Conservation (phyloP, 257 asterid genomes). For the Petunia secreta region DNA sequence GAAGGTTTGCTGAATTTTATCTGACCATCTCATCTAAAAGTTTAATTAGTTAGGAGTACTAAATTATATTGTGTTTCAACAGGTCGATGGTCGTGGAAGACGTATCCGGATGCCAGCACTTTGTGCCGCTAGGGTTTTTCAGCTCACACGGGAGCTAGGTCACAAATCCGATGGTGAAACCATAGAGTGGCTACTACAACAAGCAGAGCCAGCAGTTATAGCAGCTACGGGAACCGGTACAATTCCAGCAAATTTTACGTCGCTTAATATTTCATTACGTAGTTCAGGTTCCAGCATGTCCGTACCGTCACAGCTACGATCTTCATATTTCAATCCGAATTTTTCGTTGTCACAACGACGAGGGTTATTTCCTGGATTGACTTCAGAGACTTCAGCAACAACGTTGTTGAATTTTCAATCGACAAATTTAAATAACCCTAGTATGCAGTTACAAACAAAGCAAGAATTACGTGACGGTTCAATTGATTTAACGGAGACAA, state of each 20-base stretch:
- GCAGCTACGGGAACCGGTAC: conserved; percentile 99
- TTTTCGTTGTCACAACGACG: conserved; percentile 62
- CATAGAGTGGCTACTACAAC: conserved; percentile 89
- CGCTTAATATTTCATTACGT: conserved; percentile 79
- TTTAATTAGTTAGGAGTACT: neutral
- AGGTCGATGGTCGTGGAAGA: conserved; percentile 89
- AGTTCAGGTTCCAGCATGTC: conserved; percentile 96
- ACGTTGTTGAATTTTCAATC: conserved; percentile 70
- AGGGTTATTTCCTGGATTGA: conserved; percentile 60
- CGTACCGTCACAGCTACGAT: conserved; percentile 83
- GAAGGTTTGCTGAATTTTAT: conserved; percentile 27
- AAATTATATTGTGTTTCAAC: neutral
- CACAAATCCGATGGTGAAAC: conserved; percentile 96
- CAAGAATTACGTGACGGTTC: conserved; percentile 59
- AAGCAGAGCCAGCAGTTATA: conserved; percentile 93
- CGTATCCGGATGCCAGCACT: conserved; percentile 97
- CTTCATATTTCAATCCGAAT: conserved; percentile 66
- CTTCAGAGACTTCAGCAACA: conserved; percentile 56
- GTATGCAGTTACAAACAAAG: conserved; percentile 54
- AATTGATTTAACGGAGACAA: conserved; percentile 45
- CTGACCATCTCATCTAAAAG: neutral
- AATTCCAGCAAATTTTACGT: conserved; percentile 91
- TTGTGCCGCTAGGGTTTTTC: conserved; percentile 98
- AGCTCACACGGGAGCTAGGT: conserved; percentile 89
- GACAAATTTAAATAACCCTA: conserved; percentile 51